Percentiles rank a stretch among this genome's conserved stretches.
Evolutionary conservation across 2,329 filamentous ascomycete species (phyloP).

Genomic region (Knoxdaviesia proteae): DNA sequence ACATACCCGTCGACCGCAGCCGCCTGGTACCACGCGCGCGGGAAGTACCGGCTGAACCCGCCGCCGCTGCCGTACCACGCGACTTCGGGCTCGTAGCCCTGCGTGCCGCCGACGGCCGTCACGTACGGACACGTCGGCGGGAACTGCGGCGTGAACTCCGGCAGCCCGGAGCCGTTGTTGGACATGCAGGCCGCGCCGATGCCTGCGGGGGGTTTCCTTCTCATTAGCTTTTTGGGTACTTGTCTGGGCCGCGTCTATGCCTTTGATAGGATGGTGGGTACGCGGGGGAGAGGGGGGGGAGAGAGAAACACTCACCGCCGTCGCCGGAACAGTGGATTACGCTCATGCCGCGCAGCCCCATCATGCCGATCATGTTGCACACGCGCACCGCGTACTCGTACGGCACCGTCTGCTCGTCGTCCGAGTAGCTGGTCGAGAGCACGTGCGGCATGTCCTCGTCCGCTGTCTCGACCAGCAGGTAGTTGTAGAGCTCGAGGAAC

Average conservation of each 20-base stretch:
- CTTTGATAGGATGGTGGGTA: too few relatives aligned
- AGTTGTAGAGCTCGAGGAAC: constrained; percentile 42
- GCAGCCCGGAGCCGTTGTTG: constrained; percentile 14
- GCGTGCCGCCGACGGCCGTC: constrained; percentile 39
- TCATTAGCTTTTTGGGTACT: too few relatives aligned
- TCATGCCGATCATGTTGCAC: constrained; percentile 38
- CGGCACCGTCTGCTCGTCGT: constrained; percentile 43
- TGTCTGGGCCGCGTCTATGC: too few relatives aligned
- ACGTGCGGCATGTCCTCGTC: constrained; percentile 34
- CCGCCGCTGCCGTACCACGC: constrained; percentile 30
- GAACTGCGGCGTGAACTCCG: constrained; percentile 14
- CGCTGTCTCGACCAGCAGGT: constrained; percentile 26
- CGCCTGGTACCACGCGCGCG: constrained; percentile 21
- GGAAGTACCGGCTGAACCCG: constrained; percentile 27
- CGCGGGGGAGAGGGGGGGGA: too few relatives aligned
- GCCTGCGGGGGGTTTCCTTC: constrained; percentile 7
- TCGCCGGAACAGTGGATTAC: constrained; percentile 48
- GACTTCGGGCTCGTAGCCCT: constrained; percentile 25
- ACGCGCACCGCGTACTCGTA: constrained; percentile 28
- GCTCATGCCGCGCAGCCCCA: constrained; percentile 44
- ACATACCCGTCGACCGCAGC: constrained; percentile 23
- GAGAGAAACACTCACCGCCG: constrained; percentile 1
- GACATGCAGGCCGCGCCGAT: constrained; percentile 15
- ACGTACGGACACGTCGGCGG: constrained; percentile 34
- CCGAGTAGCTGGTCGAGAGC: constrained; percentile 45